Percentiles rank a stretch among this genome's conserved stretches.
phyloP scores from a whole-genome alignment of 2,329 filamentous ascomycete genomes.

The Nemania abortiva region DNA sequence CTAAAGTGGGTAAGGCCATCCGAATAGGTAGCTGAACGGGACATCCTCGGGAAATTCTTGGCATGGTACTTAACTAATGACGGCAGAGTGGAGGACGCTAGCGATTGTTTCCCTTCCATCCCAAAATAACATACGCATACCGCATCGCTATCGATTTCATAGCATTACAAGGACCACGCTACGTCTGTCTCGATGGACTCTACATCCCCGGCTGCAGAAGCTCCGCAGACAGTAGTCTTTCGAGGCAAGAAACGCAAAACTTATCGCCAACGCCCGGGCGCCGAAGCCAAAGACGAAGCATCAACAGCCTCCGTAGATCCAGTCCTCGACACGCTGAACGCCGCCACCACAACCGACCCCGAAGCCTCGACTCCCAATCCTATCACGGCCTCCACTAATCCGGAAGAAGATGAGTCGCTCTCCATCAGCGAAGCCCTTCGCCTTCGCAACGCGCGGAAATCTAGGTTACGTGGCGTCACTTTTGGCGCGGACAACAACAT shows the following conservation, averaged over 20 bases:
- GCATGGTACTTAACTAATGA: not conserved
- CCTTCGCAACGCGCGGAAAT: constrained; percentile 64
- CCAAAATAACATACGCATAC: not conserved
- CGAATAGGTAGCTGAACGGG: not conserved
- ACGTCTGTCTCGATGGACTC: constrained; percentile 33
- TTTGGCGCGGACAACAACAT: constrained; percentile 58
- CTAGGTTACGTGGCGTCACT: constrained; percentile 66
- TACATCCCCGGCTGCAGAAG: constrained; percentile 29
- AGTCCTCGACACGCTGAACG: constrained; percentile 27
- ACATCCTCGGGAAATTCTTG: constrained; percentile 21
- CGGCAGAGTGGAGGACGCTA: constrained; percentile 15
- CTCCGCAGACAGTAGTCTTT: constrained; percentile 61
- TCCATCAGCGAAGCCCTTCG: constrained; percentile 65
- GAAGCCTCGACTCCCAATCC: constrained; percentile 11
- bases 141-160: not conserved
- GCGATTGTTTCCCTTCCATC: not conserved
- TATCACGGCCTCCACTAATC: constrained; percentile 18
- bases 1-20: not conserved
- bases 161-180: not conserved
- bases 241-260: constrained; percentile 72
- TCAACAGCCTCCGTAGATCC: constrained; percentile 13
- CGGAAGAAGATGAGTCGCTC: constrained; percentile 53
- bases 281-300: constrained; percentile 45
- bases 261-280: constrained; percentile 66
- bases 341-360: constrained; percentile 4